Base-by-base conservation (phyloP, 495 filamentous ascomycete genomes). In the Pyronema omphalodes region DNA sequence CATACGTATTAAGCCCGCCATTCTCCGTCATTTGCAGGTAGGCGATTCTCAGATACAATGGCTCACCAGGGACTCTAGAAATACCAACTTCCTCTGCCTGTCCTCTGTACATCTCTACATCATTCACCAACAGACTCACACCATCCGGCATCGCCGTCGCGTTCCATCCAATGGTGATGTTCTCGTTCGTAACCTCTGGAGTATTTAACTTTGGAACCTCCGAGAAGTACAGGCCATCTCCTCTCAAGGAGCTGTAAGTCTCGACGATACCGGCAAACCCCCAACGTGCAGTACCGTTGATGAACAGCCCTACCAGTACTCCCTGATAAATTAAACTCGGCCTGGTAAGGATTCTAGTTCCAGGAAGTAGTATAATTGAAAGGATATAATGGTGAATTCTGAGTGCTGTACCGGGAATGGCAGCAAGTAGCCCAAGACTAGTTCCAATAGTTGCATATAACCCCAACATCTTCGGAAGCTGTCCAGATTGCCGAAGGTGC, bases 351-450 rank as follows among this genome's bases (percentile, higher is more conserved):
- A 94, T 75, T 41, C 79, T 77, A 0, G 86, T 86, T 0, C 85
- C 87, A 11, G 94, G 77, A 0, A 96, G 75, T 1, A 78, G 66
- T 1, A 95, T 70, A 29, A 84, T 74, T 9, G 84, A 88, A 11
- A 98, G 75, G 58, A 98, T 82, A 59, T 98, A 98, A 63, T 98
- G 91, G 61, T 96, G 93, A 54, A 96, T 88, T 9, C 91, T 76
- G 47, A 98, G 75, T 46, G 76, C 82, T n/a, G 93, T 79, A n/a
- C 76, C 76, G 0, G 91, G 88, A 9, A 94, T 68, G 0, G 78
- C 73, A 0, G 88, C 71, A 53, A 86, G 67, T 44, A 84, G 50
- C 3, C 77, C 65, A 14, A 86, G 73, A 0, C 70, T 67, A 0
- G 69, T 61, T 49, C 81, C 73, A 29, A 83, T 71, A 8, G 76